Base-by-base conservation (phyloP, 2,329 filamentous ascomycete species). In the Pseudogymnoascus sp. region DNA sequence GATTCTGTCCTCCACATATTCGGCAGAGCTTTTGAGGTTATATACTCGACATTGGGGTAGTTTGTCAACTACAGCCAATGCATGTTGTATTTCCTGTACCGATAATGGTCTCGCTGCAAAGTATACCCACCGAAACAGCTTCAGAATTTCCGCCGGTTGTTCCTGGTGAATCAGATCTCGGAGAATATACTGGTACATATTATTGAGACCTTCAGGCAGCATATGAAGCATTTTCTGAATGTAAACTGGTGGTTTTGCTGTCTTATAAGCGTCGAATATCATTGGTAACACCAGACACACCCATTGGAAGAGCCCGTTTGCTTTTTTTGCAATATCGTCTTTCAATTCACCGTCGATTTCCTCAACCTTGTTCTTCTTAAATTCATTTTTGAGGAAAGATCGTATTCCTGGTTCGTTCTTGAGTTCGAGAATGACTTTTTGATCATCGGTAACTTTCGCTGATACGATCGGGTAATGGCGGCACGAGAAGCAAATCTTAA, bases 401-500 rank as follows among this genome's bases (percentile, higher is more conserved):
- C 6, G 39, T 43, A 43, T 43, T 2, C 39, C 39, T 4, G 3
- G 2, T 5, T 6, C 11, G 20, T 43, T 43, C 22, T 43, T 20
- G 20, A 4, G 5, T 25, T 43, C 12, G 1, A 43, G 20, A 12
- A 8, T 25, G n/a, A 43, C 6, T 8, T 25, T 25, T 25, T 43
- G 39, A 25, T 43, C 9, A 2, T 43, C 20, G 2, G 39, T 9
- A 43, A 25, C 39, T 43, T 7, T 25, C 20, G 12, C 3, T n/a
- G 39, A 8, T 6, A 43, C 6, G 39, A 43, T 65, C 11, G 68
- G 68, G 61, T 71, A 69, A 60, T 68, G 65, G 15, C 68, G 64
- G 62, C 69, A 68, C n/a, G 69, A 70, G 35, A 70, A 68, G 43
- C 68, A 70, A 36, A 70, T 65, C 6, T 64, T 62, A 8, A 69